These are phyloP conservation scores for Paraphoma chrysanthemicola DNA, from an alignment of 2,329 filamentous ascomycete genomes.

Conservation along the genomic window DNA sequence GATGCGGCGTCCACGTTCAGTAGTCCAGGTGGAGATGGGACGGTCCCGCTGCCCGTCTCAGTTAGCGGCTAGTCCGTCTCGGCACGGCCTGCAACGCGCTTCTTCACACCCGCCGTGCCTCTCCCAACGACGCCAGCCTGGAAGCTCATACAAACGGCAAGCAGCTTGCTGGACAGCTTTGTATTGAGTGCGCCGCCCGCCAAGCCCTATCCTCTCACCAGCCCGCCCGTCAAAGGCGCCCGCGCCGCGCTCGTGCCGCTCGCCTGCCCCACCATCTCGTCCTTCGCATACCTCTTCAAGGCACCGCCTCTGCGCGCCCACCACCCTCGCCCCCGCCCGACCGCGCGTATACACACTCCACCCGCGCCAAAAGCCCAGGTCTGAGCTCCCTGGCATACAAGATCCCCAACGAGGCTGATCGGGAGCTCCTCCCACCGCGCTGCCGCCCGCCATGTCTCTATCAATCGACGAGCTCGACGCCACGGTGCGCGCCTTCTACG, in stretches of 20 bases:
- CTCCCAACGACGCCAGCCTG: constrained; percentile 21
- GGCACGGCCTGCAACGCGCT: constrained; percentile 9
- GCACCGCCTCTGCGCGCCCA: constrained; percentile 33
- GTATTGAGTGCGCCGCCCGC: constrained; percentile 13
- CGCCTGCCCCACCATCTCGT: constrained; percentile 42
- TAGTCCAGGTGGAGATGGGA: background rate
- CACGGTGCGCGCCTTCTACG: constrained; percentile 96
- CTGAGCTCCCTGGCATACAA: constrained; percentile 28
- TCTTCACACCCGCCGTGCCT: constrained; percentile 8
- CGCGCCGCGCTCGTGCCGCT: constrained; percentile 28
- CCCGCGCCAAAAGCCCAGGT: constrained; percentile 12
- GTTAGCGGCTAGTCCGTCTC: background rate
- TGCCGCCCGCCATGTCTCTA: constrained; percentile 62
- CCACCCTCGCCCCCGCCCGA: constrained; percentile 12
- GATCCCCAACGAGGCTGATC: constrained; percentile 30
- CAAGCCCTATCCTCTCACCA: constrained; percentile 8
- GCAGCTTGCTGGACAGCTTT: constrained; percentile 25
- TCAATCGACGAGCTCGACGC: constrained; percentile 94
- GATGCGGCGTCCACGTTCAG: background rate
- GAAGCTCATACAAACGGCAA: constrained; percentile 25
- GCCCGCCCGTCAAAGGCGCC: constrained; percentile 20
- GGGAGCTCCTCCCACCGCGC: constrained; percentile 44
- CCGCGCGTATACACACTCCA: constrained; percentile 14
- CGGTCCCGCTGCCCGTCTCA: background rate
- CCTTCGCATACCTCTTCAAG: constrained; percentile 38